These are phyloP conservation scores for Talaromyces marneffei DNA, from an alignment of 2,329 filamentous ascomycete genomes.

Conservation along the genomic window DNA sequence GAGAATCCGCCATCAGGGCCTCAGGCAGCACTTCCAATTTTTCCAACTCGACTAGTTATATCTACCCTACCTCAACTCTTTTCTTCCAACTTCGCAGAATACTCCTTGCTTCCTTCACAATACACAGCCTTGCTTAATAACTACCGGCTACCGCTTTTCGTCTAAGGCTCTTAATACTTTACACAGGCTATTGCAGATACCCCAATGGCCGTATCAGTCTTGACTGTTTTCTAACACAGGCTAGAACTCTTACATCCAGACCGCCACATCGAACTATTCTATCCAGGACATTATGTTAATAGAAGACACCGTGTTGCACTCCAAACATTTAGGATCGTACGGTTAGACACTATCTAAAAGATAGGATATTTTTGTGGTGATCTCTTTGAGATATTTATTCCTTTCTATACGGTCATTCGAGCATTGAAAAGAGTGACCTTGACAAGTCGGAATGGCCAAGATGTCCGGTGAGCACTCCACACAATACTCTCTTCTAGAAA, in stretches of 20 bases:
- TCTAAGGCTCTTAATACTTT: neutral
- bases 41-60: neutral
- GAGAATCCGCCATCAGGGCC: no score
- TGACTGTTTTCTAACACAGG: constrained; percentile 1
- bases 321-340: constrained; percentile 1
- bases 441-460: neutral
- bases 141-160: neutral
- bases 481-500: neutral
- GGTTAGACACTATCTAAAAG: neutral
- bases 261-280: neutral
- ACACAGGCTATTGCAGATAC: neutral
- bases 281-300: neutral
- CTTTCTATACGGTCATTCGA: neutral
- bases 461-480: neutral
- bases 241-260: constrained; percentile 1
- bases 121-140: neutral
- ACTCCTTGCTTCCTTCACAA: neutral
- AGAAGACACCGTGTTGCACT: neutral
- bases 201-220: neutral
- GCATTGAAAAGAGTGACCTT: neutral
- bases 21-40: neutral
- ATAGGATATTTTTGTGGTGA: neutral
- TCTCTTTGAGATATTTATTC: neutral
- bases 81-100: neutral
- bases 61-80: neutral